phyloP scores from a whole-genome alignment of 2,329 filamentous ascomycete species.

The Talaromyces funiculosus region DNA sequence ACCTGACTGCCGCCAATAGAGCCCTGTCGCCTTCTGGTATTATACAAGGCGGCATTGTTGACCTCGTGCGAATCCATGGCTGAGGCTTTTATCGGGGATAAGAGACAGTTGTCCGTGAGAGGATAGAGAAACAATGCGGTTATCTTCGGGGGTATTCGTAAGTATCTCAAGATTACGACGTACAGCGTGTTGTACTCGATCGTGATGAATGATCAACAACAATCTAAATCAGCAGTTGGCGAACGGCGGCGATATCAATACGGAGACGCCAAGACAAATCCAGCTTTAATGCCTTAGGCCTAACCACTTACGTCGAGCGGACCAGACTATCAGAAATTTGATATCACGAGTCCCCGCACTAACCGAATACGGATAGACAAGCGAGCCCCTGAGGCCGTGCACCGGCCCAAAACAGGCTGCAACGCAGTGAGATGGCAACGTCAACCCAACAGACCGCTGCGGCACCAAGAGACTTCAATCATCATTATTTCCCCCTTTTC shows the following conservation, averaged over 20 bases:
- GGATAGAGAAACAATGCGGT: neutral
- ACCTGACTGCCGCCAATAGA: constrained; percentile 57
- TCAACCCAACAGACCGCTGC: constrained; percentile 39
- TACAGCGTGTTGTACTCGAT: neutral
- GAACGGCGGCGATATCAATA: neutral
- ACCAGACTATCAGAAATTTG: constrained; percentile 25
- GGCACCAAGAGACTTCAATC: constrained; percentile 28
- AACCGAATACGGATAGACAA: constrained; percentile 35
- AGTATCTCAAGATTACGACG: neutral
- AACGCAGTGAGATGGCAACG: constrained; percentile 38
- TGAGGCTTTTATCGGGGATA: neutral
- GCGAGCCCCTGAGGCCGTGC: constrained; percentile 41
- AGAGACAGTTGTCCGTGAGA: neutral
- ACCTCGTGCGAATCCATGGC: constrained; percentile 33
- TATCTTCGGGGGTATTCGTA: neutral
- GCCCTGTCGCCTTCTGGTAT: constrained; percentile 38
- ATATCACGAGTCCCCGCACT: constrained; percentile 41
- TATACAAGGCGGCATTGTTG: constrained; percentile 42
- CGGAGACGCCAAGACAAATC: constrained; percentile 14
- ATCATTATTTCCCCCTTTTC: constrained; percentile 41
- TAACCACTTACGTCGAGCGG: neutral
- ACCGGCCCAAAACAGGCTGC: constrained; percentile 37
- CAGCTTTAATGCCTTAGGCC: constrained; percentile 1
- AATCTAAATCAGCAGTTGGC: neutral
- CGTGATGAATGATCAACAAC: neutral